Conservation (phyloP, 2,329 filamentous ascomycete species). For the Sporothrix mexicana region DNA sequence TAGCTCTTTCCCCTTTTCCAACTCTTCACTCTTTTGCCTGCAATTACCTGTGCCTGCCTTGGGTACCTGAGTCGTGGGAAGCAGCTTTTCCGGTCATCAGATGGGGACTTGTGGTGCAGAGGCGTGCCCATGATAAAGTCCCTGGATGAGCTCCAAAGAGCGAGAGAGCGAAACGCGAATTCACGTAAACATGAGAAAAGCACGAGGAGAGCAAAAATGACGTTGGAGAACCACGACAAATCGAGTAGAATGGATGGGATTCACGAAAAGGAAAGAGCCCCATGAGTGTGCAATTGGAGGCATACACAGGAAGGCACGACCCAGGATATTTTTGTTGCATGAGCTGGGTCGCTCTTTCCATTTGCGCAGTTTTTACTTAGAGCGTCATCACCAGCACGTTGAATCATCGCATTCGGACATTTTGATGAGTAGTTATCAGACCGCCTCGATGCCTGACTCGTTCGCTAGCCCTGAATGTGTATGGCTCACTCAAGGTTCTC, state of each 20-base stretch:
- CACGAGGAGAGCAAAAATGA: background rate
- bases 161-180: conserved; percentile 16
- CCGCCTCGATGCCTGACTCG: background rate
- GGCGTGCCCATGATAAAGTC: background rate
- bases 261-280: background rate
- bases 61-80: conserved; percentile 6
- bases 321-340: background rate
- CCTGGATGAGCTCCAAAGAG: background rate
- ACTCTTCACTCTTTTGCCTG: background rate
- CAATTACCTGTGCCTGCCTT: background rate
- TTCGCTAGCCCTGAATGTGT: background rate
- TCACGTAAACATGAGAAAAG: background rate
- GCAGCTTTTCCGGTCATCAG: conserved; percentile 17
- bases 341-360: background rate
- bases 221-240: background rate
- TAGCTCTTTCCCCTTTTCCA: conserved; percentile 10
- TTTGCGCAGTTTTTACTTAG: background rate
- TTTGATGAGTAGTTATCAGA: background rate
- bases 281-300: no score
- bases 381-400: background rate
- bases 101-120: background rate
- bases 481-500: background rate
- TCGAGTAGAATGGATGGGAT: background rate
- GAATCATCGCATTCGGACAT: background rate
- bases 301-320: background rate